Percentiles rank a stretch among this genome's conserved stretches.
phyloP scores from a whole-genome alignment of 495 filamentous ascomycete genomes.

The Monascus purpureus region DNA sequence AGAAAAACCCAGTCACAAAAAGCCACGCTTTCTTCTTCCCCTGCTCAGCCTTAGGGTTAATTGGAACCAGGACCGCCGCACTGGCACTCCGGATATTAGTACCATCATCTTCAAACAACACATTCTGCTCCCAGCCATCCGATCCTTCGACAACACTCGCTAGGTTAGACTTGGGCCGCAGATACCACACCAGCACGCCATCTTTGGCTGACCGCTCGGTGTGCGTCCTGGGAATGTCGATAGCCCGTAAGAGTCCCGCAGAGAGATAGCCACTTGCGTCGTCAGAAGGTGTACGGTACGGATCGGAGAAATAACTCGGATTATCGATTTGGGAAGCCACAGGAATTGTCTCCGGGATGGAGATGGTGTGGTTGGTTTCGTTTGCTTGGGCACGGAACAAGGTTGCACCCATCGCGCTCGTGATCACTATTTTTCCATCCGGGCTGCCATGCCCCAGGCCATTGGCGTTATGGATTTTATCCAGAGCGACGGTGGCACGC shows the following conservation, averaged over 20 bases:
- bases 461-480: conserved; percentile 37
- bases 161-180: no score
- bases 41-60: conserved; percentile 24
- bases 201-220: conserved; percentile 25
- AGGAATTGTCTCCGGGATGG: conserved; percentile 24
- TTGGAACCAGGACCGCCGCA: conserved; percentile 38
- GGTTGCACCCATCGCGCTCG: conserved; percentile 22
- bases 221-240: conserved; percentile 17
- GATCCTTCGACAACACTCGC: conserved; percentile 4
- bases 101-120: conserved; percentile 49
- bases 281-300: conserved; percentile 14
- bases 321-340: conserved; percentile 41
- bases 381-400: conserved; percentile 14
- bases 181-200: conserved; percentile 34
- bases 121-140: conserved; percentile 22
- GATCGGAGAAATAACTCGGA: conserved; percentile 39
- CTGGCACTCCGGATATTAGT: conserved; percentile 34
- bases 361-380: conserved; percentile 18
- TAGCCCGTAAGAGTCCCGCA: conserved; percentile 30
- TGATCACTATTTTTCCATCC: conserved; percentile 33
- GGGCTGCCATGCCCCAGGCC: conserved; percentile 40
- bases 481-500: conserved; percentile 27
- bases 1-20: conserved; percentile 43
- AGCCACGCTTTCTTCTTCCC: conserved; percentile 38
- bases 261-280: conserved; percentile 44